phyloP scores from a whole-genome alignment of 257 asterid genomes.

The Solanum sitiens region DNA sequence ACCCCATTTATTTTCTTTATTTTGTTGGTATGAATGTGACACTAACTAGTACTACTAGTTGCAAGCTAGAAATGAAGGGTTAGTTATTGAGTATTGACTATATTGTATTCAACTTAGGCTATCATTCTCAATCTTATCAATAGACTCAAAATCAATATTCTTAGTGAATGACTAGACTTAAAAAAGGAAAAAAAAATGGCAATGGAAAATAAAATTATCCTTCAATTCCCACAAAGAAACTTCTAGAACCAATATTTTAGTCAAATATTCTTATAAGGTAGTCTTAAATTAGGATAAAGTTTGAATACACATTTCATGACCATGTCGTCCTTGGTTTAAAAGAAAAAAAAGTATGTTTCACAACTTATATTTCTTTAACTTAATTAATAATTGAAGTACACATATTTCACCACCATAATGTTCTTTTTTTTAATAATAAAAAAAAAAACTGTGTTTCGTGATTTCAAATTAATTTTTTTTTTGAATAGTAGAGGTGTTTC shows the following conservation, averaged over 20 bases:
- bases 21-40: background rate
- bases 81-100: background rate
- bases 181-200: background rate
- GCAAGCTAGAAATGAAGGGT: background rate
- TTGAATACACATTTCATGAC: background rate
- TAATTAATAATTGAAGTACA: background rate
- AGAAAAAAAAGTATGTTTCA: background rate
- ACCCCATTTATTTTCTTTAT: background rate
- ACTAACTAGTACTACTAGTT: background rate
- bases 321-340: background rate
- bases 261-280: background rate
- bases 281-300: background rate
- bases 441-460: background rate
- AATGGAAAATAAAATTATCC: background rate
- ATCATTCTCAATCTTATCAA: background rate
- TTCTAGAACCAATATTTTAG: background rate
- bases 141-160: background rate
- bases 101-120: background rate
- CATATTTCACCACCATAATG: background rate
- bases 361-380: background rate
- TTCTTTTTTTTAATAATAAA: rapidly evolving
- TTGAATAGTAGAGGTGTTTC: background rate
- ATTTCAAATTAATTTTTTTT: background rate
- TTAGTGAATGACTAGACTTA: background rate
- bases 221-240: background rate